Conservation (phyloP, 2,329 filamentous ascomycete genomes). For the Diaporthe sp. region DNA sequence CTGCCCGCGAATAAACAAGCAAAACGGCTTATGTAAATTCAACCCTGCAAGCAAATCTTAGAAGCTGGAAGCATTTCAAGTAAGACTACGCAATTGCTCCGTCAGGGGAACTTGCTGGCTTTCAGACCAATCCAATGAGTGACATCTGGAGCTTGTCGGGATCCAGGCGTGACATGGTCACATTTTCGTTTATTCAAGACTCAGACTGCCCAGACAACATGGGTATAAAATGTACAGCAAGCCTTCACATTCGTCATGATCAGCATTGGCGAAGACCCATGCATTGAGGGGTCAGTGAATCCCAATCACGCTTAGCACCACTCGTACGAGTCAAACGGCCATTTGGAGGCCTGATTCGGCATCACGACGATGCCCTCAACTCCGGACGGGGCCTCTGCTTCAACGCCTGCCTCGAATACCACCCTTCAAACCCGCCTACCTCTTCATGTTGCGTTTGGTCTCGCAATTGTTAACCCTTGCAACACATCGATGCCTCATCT, state of each 20-base stretch:
- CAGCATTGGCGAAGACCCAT: conserved; percentile 1
- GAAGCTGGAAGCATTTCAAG: background rate
- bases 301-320: conserved; percentile 15
- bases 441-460: background rate
- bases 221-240: background rate
- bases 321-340: conserved; percentile 24
- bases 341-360: conserved; percentile 12
- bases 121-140: background rate
- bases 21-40: conserved; percentile 1
- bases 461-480: background rate
- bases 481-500: conserved; percentile 12
- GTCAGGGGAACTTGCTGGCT: too few relatives aligned
- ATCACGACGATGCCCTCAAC: conserved; percentile 15
- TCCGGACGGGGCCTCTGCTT: background rate
- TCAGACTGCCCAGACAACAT: background rate
- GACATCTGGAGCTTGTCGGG: background rate
- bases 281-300: conserved; percentile 8
- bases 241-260: conserved; percentile 21
- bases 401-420: background rate
- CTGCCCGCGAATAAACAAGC: conserved; percentile 10
- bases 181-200: background rate
- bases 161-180: background rate
- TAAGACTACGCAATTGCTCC: background rate
- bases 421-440: background rate
- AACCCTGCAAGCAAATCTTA: conserved; percentile 3